Base-by-base conservation (phyloP, 2,329 filamentous ascomycete species). In the Penicillium sp. region DNA sequence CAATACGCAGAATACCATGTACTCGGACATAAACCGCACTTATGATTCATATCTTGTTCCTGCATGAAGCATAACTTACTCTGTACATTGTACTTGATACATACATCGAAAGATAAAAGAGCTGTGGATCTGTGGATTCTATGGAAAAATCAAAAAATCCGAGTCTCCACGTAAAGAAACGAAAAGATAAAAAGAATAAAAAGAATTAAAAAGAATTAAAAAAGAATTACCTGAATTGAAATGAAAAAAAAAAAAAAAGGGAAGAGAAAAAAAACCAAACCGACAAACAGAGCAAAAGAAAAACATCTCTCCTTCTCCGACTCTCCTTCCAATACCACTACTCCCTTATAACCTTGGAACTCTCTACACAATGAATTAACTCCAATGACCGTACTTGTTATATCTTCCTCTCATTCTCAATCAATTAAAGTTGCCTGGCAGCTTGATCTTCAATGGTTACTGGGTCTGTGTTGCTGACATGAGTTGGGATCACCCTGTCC, bases 401-500 rank as follows among this genome's bases (percentile, higher is more conserved):
- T 39, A 7, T 22, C 19, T n/a, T 26, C n/a, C 26, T 40, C 6
- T 45, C 47, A 50, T 47, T 50, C 43, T 62, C 49, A 54, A 39
- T 42, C 43, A 49, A 45, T 52, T 54, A 56, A 61, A 60, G 61
- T 67, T 69, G 61, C 61, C 61, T 63, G 65, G 61, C 61, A 61
- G 60, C 59, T 66, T 51, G 53, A 60, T 50, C 48, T 62, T 69
- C 58, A 60, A 69, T 71, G 68, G 64, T 68, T 65, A 66, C 44
- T 46, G n/a, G 44, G 19, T 39, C 44, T 59, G 56, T 56, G 58
- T 63, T 64, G 68, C 67, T 69, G 69, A 68, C 67, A 72, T 72
- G 70, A 72, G 65, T 71, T 72, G 68, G 69, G 70, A 72, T 68
- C 65, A 69, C 53, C 69, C 70, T 60, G 65, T 71, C 61, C 69